Base-by-base conservation (phyloP, 768 basidiomycete genomes). In the Clitopilus passeckerianus region DNA sequence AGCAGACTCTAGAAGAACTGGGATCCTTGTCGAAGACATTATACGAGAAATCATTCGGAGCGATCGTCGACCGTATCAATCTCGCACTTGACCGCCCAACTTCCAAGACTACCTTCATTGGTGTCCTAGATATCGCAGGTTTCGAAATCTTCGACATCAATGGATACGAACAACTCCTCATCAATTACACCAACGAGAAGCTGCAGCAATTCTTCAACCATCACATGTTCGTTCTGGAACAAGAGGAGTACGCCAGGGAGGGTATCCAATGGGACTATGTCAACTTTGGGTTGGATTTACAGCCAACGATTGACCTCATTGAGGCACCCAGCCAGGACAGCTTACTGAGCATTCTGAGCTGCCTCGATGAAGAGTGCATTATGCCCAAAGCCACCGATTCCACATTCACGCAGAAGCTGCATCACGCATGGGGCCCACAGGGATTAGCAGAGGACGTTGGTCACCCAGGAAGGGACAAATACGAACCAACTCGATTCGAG, bases 181-280 rank as follows among this genome's bases (percentile, higher is more conserved):
- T 99, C 84, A 99, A 99, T 70, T 96, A 92, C 68, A 98, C 96
- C 46, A 99, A 99, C 77, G 97, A 99, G 82, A 96, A 91, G 69
- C 82, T 98, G 8, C 96, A 98, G 71, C 96, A 98, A 72, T 93
- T 93, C 73, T 95, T 95, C 83, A 99, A 98, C 67, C 94, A 98
- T 73, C 97, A 98, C 71, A 98, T 98, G 97, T 98, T 99, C 73
- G 93, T 97, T 37, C 85, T 98, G 34, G 97, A 99, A 77, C 97
- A 99, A 70, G 97, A 99, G 70, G 97, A 99, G 71, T 98, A 99
- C 73, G 83, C 93, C 16, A 85, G 97, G 18, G 97, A 99, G 71
- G 88, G 88, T 18, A 99, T 99, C 72, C 87, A 95, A 58, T 99
- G 97, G 97, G 88, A 95, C 68, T 97, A 95, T 66, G 89, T 95